These are phyloP conservation scores for Glutinoglossum americanum DNA, from an alignment of 495 filamentous ascomycete species.

Conservation along the genomic window DNA sequence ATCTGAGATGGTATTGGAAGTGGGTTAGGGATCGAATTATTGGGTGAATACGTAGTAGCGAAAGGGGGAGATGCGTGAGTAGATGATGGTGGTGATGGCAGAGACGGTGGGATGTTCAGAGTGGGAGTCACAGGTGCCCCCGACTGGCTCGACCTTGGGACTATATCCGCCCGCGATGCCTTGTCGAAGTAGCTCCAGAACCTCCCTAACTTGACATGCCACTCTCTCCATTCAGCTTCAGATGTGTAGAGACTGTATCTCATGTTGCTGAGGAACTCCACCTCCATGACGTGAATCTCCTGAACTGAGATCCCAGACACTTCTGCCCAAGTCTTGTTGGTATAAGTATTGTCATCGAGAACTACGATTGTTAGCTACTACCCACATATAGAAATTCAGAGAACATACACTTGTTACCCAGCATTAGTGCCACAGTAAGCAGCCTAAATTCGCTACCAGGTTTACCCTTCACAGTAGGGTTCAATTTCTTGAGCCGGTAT, in stretches of 20 bases:
- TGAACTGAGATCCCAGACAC: slow-evolving; percentile 85
- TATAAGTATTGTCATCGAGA: slow-evolving; percentile 96
- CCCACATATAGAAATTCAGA: too few relatives aligned
- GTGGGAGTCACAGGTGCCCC: slow-evolving; percentile 3
- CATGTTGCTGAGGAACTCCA: slow-evolving; percentile 98
- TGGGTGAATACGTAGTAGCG: slow-evolving; percentile 11
- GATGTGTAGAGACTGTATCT: slow-evolving; percentile 79
- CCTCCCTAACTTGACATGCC: slow-evolving; percentile 58
- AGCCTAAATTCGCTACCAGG: slow-evolving; percentile 89
- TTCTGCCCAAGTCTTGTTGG: slow-evolving; percentile 99
- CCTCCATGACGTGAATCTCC: slow-evolving; percentile 98
- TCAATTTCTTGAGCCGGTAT: slow-evolving; percentile 76
- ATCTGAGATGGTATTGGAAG: slow-evolving; percentile 21
- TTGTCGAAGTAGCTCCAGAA: slow-evolving; percentile 65
- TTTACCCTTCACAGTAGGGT: slow-evolving; percentile 70
- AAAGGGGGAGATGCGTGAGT: slow-evolving; percentile 22
- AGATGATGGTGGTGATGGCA: slow-evolving; percentile 34
- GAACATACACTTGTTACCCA: slow-evolving; percentile 84
- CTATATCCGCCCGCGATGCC: slow-evolving; percentile 21
- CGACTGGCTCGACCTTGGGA: background rate
- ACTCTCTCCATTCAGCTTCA: slow-evolving; percentile 58
- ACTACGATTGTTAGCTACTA: slow-evolving; percentile 23
- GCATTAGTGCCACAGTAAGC: slow-evolving; percentile 89
- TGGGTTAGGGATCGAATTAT: slow-evolving; percentile 13
- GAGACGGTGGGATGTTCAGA: slow-evolving; percentile 19